A percentile compares a stretch with the other conserved stretches of the same genome.
phyloP scores from a whole-genome alignment of 768 basidiomycete species.

The Calocera viscosa region DNA sequence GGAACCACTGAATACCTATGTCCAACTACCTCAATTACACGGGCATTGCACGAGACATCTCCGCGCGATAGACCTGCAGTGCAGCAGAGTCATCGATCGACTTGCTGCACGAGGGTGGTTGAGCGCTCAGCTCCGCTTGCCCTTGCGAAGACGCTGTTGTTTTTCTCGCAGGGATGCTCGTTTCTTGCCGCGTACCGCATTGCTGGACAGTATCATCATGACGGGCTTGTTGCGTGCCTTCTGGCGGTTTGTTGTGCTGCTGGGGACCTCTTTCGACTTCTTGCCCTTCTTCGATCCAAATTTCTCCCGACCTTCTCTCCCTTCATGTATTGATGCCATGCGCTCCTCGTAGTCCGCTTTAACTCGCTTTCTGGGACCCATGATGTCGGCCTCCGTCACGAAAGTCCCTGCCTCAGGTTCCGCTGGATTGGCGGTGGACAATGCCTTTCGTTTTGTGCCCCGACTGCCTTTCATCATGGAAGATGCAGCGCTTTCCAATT shows the following conservation, averaged over 20 bases:
- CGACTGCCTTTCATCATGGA: constrained; percentile 52
- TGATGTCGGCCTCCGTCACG: constrained; percentile 80
- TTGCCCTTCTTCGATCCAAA: constrained; percentile 86
- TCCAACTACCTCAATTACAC: too few relatives aligned
- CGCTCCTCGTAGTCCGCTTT: constrained; percentile 92
- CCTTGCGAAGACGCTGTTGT: constrained; percentile 51
- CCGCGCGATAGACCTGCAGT: too few relatives aligned
- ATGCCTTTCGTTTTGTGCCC: constrained; percentile 80
- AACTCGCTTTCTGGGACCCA: constrained; percentile 84
- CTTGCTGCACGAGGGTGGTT: too few relatives aligned
- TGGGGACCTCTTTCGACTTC: constrained; percentile 67
- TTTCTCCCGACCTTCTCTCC: constrained; percentile 89
- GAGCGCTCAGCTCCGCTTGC: background rate
- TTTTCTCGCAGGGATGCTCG: constrained; percentile 71
- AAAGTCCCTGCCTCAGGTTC: constrained; percentile 44
- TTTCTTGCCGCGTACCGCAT: constrained; percentile 68
- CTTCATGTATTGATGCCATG: constrained; percentile 80
- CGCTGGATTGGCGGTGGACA: constrained; percentile 30
- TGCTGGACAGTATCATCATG: constrained; percentile 81
- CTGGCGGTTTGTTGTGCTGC: constrained; percentile 82
- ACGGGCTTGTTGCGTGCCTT: constrained; percentile 90
- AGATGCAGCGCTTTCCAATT: constrained; percentile 60
- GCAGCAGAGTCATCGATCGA: too few relatives aligned
- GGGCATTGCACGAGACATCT: too few relatives aligned
- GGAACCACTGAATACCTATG: too few relatives aligned